A percentile compares a stretch with the other conserved stretches of the same genome.
Evolutionary conservation across 108 stramenopile genomes (phyloP).

Genomic region (Stephanodiscus triporus): DNA sequence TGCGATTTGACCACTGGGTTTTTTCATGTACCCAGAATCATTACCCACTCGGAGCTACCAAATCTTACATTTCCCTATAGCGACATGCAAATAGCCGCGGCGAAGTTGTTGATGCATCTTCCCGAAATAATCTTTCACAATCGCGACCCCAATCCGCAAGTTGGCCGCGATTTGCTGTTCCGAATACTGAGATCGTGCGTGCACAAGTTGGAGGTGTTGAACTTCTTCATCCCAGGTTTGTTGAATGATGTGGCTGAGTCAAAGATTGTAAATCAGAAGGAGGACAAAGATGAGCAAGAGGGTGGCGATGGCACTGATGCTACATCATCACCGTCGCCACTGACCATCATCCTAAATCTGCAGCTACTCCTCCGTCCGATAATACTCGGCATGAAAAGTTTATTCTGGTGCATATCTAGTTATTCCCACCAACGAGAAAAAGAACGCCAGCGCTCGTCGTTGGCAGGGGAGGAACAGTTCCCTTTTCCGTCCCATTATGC

Average conservation of each 20-base stretch:
- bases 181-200: slow-evolving; percentile 82
- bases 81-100: slow-evolving; percentile 85
- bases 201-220: slow-evolving; percentile 82
- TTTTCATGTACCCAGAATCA: not conserved
- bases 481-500: slow-evolving; percentile 21
- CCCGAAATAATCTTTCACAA: slow-evolving; percentile 89
- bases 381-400: slow-evolving; percentile 90
- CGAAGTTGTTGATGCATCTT: slow-evolving; percentile 85
- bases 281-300: not conserved
- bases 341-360: slow-evolving; percentile 48
- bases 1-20: not conserved
- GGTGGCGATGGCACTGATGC: slow-evolving; percentile 9
- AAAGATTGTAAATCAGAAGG: slow-evolving; percentile 3
- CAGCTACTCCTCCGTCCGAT: slow-evolving; percentile 87
- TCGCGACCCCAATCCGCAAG: slow-evolving; percentile 74
- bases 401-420: slow-evolving; percentile 93
- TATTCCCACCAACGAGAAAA: slow-evolving; percentile 70
- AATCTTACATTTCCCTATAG: slow-evolving; percentile 23
- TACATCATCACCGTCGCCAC: slow-evolving; percentile 10
- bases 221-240: slow-evolving; percentile 41
- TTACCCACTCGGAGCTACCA: not conserved
- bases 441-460: slow-evolving; percentile 39
- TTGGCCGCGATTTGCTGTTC: slow-evolving; percentile 82
- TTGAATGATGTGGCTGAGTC: slow-evolving; percentile 21
- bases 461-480: slow-evolving; percentile 39